A percentile compares a stretch with the other conserved stretches of the same genome.
These are phyloP conservation scores for Chaetomium globosum DNA, from an alignment of 2,329 filamentous ascomycete species.

Conservation along the genomic window DNA sequence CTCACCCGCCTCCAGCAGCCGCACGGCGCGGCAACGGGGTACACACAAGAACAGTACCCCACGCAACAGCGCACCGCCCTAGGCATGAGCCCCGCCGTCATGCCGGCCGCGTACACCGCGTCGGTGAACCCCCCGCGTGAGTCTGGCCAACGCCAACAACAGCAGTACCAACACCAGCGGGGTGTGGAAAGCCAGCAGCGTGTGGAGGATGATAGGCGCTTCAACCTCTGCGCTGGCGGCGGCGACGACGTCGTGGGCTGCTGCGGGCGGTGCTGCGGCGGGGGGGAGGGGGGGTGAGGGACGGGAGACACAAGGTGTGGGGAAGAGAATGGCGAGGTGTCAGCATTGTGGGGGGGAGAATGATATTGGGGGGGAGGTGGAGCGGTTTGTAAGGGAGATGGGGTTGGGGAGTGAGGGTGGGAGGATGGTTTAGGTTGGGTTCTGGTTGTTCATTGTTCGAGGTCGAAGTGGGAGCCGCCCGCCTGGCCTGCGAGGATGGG, in stretches of 20 bases:
- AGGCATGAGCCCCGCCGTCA: constrained; percentile 25
- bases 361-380: constrained; percentile 31
- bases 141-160: too few species aligned
- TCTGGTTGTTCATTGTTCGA: not conserved
- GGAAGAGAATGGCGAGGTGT: constrained; percentile 26
- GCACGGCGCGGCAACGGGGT: not conserved
- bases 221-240: constrained; percentile 30
- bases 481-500: not conserved
- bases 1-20: too few species aligned
- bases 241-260: constrained; percentile 30
- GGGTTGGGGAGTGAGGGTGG: not conserved
- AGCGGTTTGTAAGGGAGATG: not conserved
- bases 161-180: not conserved
- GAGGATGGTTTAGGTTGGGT: not conserved
- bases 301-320: not conserved
- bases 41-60: not conserved
- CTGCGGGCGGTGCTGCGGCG: too few species aligned
- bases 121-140: not conserved
- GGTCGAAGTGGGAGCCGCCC: too few species aligned
- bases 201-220: not conserved
- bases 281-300: not conserved
- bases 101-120: constrained; percentile 19
- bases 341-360: constrained; percentile 34
- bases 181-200: too few species aligned
- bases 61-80: not conserved